Conservation (phyloP, 768 basidiomycete species). For the Boletus subcaerulescens region DNA sequence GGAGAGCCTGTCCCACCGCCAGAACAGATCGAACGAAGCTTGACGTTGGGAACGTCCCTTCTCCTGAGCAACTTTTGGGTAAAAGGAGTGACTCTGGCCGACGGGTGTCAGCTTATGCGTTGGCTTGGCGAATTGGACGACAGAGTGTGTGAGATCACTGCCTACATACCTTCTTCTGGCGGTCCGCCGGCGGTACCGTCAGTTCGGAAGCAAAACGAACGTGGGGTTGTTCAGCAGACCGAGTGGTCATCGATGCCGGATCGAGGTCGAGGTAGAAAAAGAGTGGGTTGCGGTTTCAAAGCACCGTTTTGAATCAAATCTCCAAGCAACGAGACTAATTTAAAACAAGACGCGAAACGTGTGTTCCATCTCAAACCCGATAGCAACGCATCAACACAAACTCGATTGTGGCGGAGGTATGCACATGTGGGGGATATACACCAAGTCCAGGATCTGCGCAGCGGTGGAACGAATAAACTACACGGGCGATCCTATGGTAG, state of each 20-base stretch:
- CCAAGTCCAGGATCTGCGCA: conserved; percentile 4
- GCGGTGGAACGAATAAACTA: not conserved
- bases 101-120: not conserved
- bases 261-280: conserved; percentile 2
- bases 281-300: not conserved
- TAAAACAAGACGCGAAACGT: not conserved
- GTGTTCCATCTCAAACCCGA: not conserved
- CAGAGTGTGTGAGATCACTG: too few relatives aligned
- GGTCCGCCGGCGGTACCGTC: conserved; percentile 32
- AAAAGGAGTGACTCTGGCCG: conserved; percentile 28
- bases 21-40: conserved; percentile 37
- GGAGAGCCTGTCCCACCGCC: conserved; percentile 33
- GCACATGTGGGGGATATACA: conserved; percentile 4
- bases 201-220: conserved; percentile 35
- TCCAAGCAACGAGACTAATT: conserved; percentile 4
- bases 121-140: too few relatives aligned
- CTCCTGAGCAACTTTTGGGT: conserved; percentile 41
- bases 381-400: conserved; percentile 2
- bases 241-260: conserved; percentile 23
- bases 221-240: conserved; percentile 15
- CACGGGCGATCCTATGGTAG: not conserved
- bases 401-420: conserved; percentile 12
- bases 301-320: not conserved
- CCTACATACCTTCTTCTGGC: conserved; percentile 30
- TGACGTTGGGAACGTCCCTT: conserved; percentile 34